These are phyloP conservation scores for Polyporus tsugae DNA, from an alignment of 1,284 basidiomycete species.

Conservation along the genomic window DNA sequence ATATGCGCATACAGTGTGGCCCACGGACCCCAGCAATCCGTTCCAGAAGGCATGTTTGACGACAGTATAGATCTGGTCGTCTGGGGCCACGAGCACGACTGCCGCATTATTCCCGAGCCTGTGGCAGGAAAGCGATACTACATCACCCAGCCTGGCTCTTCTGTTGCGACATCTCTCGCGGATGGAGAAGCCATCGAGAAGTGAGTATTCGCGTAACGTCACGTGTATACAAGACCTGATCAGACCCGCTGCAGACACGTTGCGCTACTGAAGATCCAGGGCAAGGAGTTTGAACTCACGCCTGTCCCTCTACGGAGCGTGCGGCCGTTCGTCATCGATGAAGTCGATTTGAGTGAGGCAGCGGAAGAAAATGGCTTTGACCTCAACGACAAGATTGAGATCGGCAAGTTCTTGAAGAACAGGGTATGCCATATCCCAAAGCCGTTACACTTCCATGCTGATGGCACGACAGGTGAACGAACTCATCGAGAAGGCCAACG, in stretches of 20 bases:
- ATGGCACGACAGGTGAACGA: conserved; percentile 69
- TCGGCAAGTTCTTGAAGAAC: conserved; percentile 80
- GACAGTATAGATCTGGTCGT: conserved; percentile 93
- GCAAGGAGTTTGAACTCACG: conserved; percentile 86
- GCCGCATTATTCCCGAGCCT: conserved; percentile 88
- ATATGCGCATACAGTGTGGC: conserved; percentile 74
- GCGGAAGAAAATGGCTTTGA: conserved; percentile 82
- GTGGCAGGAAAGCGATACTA: conserved; percentile 93
- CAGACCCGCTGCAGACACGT: conserved; percentile 70
- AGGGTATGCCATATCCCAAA: conserved; percentile 54
- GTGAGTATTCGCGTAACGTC: conserved; percentile 51
- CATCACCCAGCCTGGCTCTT: conserved; percentile 95
- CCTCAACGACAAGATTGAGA: conserved; percentile 80
- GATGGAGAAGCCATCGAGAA: conserved; percentile 92
- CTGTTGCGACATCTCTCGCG: conserved; percentile 92
- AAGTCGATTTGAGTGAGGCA: conserved; percentile 78
- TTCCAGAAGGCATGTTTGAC: conserved; percentile 97
- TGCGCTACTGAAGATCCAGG: conserved; percentile 85
- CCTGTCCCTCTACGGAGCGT: conserved; percentile 92
- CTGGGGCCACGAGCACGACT: conserved; percentile 99
- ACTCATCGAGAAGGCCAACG: conserved; percentile 81
- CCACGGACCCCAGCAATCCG: conserved; percentile 91
- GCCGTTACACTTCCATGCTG: conserved; percentile 1
- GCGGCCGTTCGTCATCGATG: conserved; percentile 94
- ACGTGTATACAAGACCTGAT: background rate